These are phyloP conservation scores for Dicorynia guianensis DNA, from an alignment of 306 rosid species.

Conservation along the genomic window DNA sequence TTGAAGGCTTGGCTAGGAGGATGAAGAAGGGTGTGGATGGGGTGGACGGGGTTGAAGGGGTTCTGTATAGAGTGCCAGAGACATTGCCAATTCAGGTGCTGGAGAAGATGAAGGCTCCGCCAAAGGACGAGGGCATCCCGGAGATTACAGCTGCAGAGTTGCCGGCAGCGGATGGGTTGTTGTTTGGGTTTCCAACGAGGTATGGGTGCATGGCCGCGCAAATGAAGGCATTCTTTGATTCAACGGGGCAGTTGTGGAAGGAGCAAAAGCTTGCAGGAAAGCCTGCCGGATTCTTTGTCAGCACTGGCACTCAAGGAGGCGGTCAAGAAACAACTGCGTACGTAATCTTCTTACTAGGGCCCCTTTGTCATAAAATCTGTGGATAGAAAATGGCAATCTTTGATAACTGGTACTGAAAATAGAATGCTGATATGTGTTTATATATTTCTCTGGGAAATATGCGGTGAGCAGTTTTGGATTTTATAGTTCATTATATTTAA, in stretches of 20 bases:
- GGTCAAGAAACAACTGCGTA: constrained; percentile 99
- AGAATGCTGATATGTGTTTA: not conserved
- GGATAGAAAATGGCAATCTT: no score
- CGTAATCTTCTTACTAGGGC: constrained; percentile 23
- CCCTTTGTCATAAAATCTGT: not conserved
- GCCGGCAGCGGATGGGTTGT: constrained; percentile 71
- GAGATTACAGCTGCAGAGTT: constrained; percentile 72
- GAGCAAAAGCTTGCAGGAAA: constrained; percentile 94
- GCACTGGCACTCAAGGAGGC: constrained; percentile 98
- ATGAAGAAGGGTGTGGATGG: constrained; percentile 87
- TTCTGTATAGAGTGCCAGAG: constrained; percentile 84
- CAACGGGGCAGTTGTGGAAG: constrained; percentile 85
- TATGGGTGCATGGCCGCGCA: constrained; percentile 96
- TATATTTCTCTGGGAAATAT: not conserved
- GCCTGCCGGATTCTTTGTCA: constrained; percentile 91
- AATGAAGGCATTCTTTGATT: constrained; percentile 93
- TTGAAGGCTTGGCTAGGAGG: constrained; percentile 76
- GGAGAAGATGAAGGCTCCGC: constrained; percentile 75
- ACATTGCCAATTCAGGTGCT: constrained; percentile 70
- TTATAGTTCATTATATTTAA: not conserved
- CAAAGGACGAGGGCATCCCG: constrained; percentile 67
- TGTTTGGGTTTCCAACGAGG: constrained; percentile 95
- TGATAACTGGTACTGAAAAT: not conserved
- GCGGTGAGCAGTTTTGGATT: not conserved
- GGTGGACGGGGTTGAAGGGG: constrained; percentile 78